These are phyloP conservation scores for Komagataella ulmi DNA, from an alignment of 805 yeast species.

Conservation along the genomic window DNA sequence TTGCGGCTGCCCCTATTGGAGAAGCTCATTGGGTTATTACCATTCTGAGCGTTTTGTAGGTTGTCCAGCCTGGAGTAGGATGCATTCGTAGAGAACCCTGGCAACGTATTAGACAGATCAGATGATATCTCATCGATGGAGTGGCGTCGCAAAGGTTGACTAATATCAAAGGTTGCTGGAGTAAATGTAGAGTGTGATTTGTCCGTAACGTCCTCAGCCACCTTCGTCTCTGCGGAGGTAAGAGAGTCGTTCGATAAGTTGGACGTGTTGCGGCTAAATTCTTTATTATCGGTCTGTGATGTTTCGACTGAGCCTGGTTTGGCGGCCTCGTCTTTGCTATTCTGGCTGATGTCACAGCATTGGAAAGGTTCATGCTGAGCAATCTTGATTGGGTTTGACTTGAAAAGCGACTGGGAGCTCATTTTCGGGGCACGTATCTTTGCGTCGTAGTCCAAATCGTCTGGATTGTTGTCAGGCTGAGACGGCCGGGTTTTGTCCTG, in stretches of 20 bases:
- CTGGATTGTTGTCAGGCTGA: neutral
- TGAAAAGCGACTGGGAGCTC: constrained; percentile 18
- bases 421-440: constrained; percentile 42
- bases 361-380: constrained; percentile 6
- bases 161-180: constrained; percentile 35
- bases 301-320: constrained; percentile 1
- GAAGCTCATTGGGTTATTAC: neutral
- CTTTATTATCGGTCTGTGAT: constrained; percentile 1
- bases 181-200: neutral
- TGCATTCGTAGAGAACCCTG: neutral
- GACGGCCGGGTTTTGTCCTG: neutral
- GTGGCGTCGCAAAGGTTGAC: constrained; percentile 22
- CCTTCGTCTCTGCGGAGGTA: neutral
- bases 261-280: constrained; percentile 6
- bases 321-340: neutral
- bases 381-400: constrained; percentile 4
- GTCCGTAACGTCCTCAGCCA: neutral
- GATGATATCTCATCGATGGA: constrained; percentile 10
- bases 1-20: constrained; percentile 3
- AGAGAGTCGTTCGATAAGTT: constrained; percentile 4
- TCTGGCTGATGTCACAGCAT: constrained; percentile 1
- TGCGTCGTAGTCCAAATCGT: constrained; percentile 29
- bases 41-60: neutral
- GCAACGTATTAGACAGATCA: neutral
- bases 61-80: neutral